A percentile compares a stretch with the other conserved stretches of the same genome.
Conservation (phyloP, 352 stramenopile genomes). For the Pythium sp. region DNA sequence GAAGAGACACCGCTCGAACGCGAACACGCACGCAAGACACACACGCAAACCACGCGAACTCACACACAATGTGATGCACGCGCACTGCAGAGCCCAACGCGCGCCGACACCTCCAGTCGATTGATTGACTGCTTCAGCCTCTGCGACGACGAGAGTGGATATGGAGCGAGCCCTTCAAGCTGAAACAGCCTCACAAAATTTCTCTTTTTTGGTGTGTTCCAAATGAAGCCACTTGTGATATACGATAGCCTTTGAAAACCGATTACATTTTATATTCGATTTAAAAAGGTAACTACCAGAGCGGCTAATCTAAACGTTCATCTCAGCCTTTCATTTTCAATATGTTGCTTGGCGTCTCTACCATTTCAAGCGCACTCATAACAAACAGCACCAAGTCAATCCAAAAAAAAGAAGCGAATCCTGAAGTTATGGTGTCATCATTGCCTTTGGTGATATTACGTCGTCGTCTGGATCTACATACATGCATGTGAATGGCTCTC, state of each 20-base stretch:
- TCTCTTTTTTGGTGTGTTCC: conserved; percentile 8
- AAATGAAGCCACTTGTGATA: conserved; percentile 1
- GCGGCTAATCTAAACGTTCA: too few relatives aligned
- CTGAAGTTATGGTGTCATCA: conserved; percentile 5
- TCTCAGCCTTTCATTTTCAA: neutral
- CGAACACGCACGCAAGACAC: neutral
- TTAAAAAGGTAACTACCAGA: neutral
- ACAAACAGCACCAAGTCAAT: neutral
- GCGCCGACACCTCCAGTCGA: neutral
- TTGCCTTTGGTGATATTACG: neutral
- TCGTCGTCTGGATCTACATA: neutral
- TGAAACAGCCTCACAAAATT: conserved; percentile 8
- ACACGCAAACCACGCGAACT: neutral
- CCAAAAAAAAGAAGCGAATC: neutral
- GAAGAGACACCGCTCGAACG: neutral
- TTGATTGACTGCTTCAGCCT: neutral
- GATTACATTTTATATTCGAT: neutral
- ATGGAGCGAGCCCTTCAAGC: conserved; percentile 15
- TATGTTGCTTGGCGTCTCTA: neutral
- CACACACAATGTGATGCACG: neutral
- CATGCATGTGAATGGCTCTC: neutral
- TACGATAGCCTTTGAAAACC: neutral
- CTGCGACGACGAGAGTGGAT: conserved; percentile 1
- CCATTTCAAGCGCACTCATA: neutral
- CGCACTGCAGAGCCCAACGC: neutral